Percentiles rank a stretch among this genome's conserved stretches.
phyloP scores from a whole-genome alignment of 1,284 basidiomycete genomes.

The Neolentinus lepideus region DNA sequence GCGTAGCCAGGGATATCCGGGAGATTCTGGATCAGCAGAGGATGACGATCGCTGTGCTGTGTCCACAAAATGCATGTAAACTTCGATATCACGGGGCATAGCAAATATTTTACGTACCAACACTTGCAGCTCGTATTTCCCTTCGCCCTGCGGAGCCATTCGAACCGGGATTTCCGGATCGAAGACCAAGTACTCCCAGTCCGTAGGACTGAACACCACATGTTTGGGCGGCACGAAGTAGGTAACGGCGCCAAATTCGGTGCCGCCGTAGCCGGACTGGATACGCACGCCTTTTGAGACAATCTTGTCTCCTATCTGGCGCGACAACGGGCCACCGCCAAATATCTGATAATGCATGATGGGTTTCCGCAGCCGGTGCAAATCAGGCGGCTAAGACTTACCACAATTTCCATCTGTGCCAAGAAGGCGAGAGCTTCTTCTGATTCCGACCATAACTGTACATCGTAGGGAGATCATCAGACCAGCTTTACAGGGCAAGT shows the following conservation, averaged over 20 bases:
- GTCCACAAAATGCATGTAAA: neutral
- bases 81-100: neutral
- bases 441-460: neutral
- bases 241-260: conserved; percentile 11
- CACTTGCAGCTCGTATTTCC: conserved; percentile 23
- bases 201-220: conserved; percentile 7
- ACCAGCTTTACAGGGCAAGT: neutral
- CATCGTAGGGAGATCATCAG: neutral
- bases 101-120: conserved; percentile 18
- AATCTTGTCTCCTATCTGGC: neutral
- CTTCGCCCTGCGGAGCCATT: conserved; percentile 23
- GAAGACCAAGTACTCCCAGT: conserved; percentile 26
- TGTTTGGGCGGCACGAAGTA: conserved; percentile 6
- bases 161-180: conserved; percentile 10
- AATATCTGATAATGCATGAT: conserved; percentile 5
- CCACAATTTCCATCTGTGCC: neutral
- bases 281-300: neutral
- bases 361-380: neutral
- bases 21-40: conserved; percentile 20
- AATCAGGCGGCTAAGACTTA: neutral
- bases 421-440: neutral
- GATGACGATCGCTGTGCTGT: conserved; percentile 14
- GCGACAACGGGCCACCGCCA: conserved; percentile 1
- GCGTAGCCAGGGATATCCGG: conserved; percentile 20
- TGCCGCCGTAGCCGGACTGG: conserved; percentile 9